Evolutionary conservation across 345 rosid genomes (phyloP).

Genomic region (Eucalyptus cloeziana): DNA sequence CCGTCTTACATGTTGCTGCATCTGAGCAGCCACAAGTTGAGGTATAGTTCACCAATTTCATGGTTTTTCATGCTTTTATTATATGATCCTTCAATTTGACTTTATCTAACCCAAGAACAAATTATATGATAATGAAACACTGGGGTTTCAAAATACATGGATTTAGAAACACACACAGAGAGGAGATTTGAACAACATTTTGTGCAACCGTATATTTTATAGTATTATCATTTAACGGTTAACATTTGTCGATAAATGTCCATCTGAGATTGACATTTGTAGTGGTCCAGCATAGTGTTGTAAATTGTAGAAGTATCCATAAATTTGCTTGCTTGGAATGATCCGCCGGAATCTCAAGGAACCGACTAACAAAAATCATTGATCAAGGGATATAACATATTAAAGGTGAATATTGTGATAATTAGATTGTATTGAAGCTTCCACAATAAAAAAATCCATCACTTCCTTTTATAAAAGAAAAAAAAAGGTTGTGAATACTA

Average conservation of each 20-base stretch:
- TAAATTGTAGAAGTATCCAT: neutral
- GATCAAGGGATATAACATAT: neutral
- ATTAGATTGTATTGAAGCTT: neutral
- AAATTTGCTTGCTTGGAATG: neutral
- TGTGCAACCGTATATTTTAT: neutral
- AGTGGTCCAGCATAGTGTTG: neutral
- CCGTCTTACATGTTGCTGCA: neutral
- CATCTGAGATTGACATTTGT: neutral
- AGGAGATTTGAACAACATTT: neutral
- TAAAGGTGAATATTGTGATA: neutral
- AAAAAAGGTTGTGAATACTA: too few relatives aligned
- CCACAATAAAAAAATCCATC: neutral
- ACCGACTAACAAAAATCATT: neutral
- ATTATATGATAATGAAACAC: too few relatives aligned
- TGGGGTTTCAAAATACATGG: too few relatives aligned
- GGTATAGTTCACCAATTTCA: neutral
- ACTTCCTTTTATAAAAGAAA: too few relatives aligned
- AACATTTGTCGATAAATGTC: neutral
- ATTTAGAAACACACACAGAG: neutral
- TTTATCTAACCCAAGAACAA: fast-evolving
- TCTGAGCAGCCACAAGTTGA: fast-evolving
- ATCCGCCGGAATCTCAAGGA: fast-evolving
- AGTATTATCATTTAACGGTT: neutral
- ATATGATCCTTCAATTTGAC: neutral
- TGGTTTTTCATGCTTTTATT: neutral